Conservation (phyloP, 1,284 basidiomycete species). For the Boletus mariae region DNA sequence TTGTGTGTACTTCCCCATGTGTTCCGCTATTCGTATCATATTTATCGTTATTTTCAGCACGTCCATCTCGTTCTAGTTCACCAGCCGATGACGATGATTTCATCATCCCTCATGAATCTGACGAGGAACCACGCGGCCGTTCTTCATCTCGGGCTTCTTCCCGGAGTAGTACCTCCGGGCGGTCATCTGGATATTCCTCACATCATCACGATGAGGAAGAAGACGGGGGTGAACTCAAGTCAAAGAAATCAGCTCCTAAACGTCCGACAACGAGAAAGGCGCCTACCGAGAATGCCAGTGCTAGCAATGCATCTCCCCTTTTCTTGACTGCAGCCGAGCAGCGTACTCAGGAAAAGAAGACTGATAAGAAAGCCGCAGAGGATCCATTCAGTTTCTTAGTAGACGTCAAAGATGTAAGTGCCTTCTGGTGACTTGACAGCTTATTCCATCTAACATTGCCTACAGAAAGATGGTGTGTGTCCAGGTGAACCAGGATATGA, state of each 20-base stretch:
- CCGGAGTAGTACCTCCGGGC: constrained; percentile 39
- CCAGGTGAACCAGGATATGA: constrained; percentile 91
- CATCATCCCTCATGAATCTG: constrained; percentile 57
- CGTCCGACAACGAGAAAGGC: constrained; percentile 32
- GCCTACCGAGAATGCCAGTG: constrained; percentile 18
- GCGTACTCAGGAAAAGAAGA: constrained; percentile 72
- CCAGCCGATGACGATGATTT: constrained; percentile 62
- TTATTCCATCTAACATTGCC: background rate
- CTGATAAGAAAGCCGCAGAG: constrained; percentile 79
- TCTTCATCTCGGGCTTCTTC: constrained; percentile 42
- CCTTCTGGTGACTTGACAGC: background rate
- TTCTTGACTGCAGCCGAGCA: constrained; percentile 89
- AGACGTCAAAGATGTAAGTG: constrained; percentile 69
- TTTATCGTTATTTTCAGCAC: constrained; percentile 29
- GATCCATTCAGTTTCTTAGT: constrained; percentile 81
- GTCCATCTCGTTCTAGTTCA: constrained; percentile 31
- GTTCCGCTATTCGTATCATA: background rate
- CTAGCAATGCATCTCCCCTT: constrained; percentile 31
- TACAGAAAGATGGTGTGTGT: constrained; percentile 77
- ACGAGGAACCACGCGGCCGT: constrained; percentile 44
- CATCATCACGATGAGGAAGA: constrained; percentile 31
- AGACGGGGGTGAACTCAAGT: constrained; percentile 36
- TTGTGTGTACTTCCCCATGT: constrained; percentile 33
- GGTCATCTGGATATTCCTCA: constrained; percentile 35
- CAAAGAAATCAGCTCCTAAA: constrained; percentile 31